A percentile compares a stretch with the other conserved stretches of the same genome.
These are phyloP conservation scores for Penicillium macrosclerotiorum DNA, from an alignment of 495 filamentous ascomycete species.

Conservation along the genomic window DNA sequence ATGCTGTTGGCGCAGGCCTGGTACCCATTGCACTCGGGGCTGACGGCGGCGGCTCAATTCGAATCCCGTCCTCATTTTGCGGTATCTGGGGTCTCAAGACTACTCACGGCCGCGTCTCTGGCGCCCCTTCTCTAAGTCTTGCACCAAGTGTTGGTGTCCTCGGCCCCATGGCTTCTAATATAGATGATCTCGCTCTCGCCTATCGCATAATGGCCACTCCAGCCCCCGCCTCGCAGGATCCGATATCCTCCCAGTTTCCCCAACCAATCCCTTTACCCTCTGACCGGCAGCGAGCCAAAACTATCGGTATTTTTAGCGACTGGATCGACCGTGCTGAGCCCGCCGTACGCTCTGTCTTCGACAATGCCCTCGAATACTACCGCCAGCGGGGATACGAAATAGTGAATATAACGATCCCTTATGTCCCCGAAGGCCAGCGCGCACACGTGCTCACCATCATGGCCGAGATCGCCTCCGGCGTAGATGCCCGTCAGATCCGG, in stretches of 20 bases:
- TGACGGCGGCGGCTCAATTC: conserved; percentile 84
- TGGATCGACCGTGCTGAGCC: conserved; percentile 73
- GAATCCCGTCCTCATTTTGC: conserved; percentile 79
- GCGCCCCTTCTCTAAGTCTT: conserved; percentile 56
- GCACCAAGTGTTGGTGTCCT: conserved; percentile 63
- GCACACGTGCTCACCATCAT: conserved; percentile 84
- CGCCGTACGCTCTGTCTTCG: conserved; percentile 57
- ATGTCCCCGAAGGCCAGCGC: conserved; percentile 68
- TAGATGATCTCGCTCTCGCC: conserved; percentile 76
- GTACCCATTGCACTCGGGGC: conserved; percentile 80
- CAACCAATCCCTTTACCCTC: conserved; percentile 34
- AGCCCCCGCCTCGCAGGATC: conserved; percentile 53
- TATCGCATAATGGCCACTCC: conserved; percentile 76
- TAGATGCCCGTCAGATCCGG: conserved; percentile 36
- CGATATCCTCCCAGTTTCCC: conserved; percentile 47
- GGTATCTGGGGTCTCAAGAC: conserved; percentile 89
- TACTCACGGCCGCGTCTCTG: conserved; percentile 71
- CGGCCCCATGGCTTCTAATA: conserved; percentile 76
- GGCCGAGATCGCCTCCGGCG: conserved; percentile 54
- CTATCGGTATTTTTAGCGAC: conserved; percentile 69
- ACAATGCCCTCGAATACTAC: conserved; percentile 61
- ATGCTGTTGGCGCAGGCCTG: conserved; percentile 71
- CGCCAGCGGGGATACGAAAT: conserved; percentile 60
- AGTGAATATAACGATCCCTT: conserved; percentile 73
- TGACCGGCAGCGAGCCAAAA: conserved; percentile 35